Evolutionary conservation across 768 basidiomycete species (phyloP), one percentile per base, ranked within the genome.

Genomic region (Naganishia antarctica): DNA sequence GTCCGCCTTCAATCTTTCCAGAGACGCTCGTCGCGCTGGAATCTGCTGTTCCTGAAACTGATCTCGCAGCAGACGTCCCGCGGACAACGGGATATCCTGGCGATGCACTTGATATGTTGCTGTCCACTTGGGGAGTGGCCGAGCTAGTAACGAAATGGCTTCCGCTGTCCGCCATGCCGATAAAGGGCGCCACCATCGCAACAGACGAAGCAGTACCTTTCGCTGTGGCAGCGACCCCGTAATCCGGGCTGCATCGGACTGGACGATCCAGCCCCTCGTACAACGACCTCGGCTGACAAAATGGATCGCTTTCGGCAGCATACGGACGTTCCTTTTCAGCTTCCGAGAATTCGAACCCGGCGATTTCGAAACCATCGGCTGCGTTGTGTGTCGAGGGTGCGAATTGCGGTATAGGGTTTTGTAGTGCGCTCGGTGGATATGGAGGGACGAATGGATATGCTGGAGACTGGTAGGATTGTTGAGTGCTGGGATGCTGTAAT

Each of bases 11-110:
- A n/a, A 57, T 21, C n/a, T 41, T 57, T n/a, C 21, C 53, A 16
- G 53, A 57, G 25, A 57, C 53, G 37, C 53, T 57, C 13, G 53
- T 57, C 34, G 53, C 53, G 37, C 53, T 57, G 2, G 53, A 40
- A 31, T 57, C 37, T 26, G 53, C 40, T 16, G 53, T 57, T 40
- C 53, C 53, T 7, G 53, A 57, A 4, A 57, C 23, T n/a, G 53
- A 57, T 7, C 53, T n/a, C 2, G 53, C 34, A 15, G 37, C 21
- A 23, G 53, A 57, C 2, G 8, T 25, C n/a, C 28, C 34, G 11
- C 53, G 53, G 32, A 26, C 21, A 11, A 23, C 40, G 2, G 37
- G 32, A 15, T 3, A 32, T 3, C 34, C 50, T 4, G 31, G n/a
- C 34, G 29, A n/a, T 3, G 23, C 50, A 29, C 32, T n/a, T 29